Conservation (phyloP, 2,329 filamentous ascomycete genomes). For the Pyrenophora seminiperda region DNA sequence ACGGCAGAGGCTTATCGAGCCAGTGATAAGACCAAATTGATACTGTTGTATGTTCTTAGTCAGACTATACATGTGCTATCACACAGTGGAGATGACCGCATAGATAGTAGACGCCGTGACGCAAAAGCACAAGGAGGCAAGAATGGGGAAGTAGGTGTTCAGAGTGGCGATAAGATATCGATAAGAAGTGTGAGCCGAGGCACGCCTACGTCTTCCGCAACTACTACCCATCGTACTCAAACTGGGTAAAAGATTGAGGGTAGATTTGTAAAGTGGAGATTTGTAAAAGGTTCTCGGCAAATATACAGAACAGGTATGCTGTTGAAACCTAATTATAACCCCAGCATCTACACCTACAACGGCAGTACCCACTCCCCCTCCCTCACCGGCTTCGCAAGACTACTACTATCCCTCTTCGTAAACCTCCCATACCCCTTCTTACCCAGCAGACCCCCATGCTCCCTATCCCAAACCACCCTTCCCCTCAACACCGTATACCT, state of each 20-base stretch:
- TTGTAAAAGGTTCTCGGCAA: no score
- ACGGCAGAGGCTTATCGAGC: neutral
- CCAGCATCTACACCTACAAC: no score
- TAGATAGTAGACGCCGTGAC: neutral
- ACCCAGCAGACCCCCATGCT: slow-evolving; percentile 58
- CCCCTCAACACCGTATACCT: slow-evolving; percentile 65
- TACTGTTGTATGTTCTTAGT: neutral
- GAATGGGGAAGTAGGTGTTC: slow-evolving; percentile 3
- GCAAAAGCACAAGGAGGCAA: slow-evolving; percentile 12
- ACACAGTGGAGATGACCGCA: neutral
- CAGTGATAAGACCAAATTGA: slow-evolving; percentile 1
- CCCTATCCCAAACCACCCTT: slow-evolving; percentile 62
- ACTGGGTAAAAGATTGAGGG: no score
- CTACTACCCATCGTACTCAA: no score
- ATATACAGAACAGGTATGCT: no score
- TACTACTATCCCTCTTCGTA: slow-evolving; percentile 51
- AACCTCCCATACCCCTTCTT: slow-evolving; percentile 58
- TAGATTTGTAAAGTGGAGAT: no score
- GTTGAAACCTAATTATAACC: neutral
- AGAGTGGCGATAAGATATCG: slow-evolving; percentile 8
- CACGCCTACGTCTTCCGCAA: no score
- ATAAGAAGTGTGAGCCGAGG: neutral
- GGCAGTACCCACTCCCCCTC: slow-evolving; percentile 31
- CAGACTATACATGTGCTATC: neutral
- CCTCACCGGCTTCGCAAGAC: slow-evolving; percentile 42